Conservation (phyloP, 176 grass and related monocot genomes). For the Cenchrus americanus region DNA sequence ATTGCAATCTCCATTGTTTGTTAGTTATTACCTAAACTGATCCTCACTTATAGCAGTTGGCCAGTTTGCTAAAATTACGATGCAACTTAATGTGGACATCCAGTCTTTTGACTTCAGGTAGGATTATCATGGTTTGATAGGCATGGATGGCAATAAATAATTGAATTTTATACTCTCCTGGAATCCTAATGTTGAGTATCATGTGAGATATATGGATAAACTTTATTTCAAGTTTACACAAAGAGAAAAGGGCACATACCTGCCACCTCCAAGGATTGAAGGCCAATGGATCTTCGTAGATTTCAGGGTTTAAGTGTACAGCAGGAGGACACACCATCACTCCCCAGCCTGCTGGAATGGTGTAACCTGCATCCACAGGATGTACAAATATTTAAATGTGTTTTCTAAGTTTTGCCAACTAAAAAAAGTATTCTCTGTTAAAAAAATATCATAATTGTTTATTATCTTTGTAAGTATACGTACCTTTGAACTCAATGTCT, state of each 20-base stretch:
- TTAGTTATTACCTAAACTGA: too few relatives aligned
- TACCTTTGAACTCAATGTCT: slow-evolving; percentile 80
- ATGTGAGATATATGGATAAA: background rate
- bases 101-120: background rate
- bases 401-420: slow-evolving; percentile 7
- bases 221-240: slow-evolving; percentile 1
- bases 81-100: too few relatives aligned
- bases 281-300: slow-evolving; percentile 73
- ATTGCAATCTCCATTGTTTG: background rate
- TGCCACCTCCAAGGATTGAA: slow-evolving; percentile 92
- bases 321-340: slow-evolving; percentile 86
- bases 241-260: slow-evolving; percentile 51
- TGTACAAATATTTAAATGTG: background rate
- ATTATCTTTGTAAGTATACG: background rate
- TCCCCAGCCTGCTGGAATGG: slow-evolving; percentile 85
- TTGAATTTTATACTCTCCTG: background rate
- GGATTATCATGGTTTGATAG: background rate
- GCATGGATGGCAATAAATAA: background rate
- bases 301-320: slow-evolving; percentile 77
- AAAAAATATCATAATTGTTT: slow-evolving; percentile 3
- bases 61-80: too few relatives aligned
- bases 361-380: slow-evolving; percentile 58
- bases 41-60: too few relatives aligned
- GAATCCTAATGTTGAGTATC: slow-evolving; percentile 2
- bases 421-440: background rate